Evolutionary conservation across 805 yeast genomes (phyloP).

Genomic region (Starmerella stigmatis): DNA sequence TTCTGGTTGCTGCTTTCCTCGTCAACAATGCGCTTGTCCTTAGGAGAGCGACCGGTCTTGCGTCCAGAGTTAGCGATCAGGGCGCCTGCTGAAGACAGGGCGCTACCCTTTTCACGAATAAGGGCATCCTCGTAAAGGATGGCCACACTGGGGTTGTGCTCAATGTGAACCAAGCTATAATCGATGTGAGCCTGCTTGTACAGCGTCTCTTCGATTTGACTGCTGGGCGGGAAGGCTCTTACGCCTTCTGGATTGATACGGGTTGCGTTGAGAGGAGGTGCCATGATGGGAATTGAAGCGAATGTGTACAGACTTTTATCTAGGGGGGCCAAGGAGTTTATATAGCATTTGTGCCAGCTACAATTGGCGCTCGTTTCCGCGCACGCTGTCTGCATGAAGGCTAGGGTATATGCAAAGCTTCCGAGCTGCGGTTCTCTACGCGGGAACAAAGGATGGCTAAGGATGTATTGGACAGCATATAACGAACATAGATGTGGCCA

Average conservation of each 20-base stretch:
- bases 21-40: conserved; percentile 94
- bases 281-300: background rate
- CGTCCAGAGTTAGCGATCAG: conserved; percentile 89
- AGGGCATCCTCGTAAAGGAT: conserved; percentile 90
- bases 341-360: background rate
- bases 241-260: conserved; percentile 37
- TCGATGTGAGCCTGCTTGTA: conserved; percentile 35
- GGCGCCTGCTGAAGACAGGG: conserved; percentile 87
- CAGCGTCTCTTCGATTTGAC: conserved; percentile 35
- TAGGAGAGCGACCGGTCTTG: conserved; percentile 97
- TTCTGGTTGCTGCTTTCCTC: conserved; percentile 74
- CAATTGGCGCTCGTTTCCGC: background rate
- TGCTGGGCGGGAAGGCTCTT: conserved; percentile 33
- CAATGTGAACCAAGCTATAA: conserved; percentile 34
- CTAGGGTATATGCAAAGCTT: background rate
- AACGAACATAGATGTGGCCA: too few relatives aligned
- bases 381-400: conserved; percentile 1
- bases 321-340: background rate
- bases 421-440: background rate
- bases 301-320: background rate
- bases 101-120: conserved; percentile 71
- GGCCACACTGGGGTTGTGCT: conserved; percentile 87
- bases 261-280: conserved; percentile 30
- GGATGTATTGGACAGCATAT: too few relatives aligned
- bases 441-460: background rate